Conservation (phyloP, 2,329 filamentous ascomycete species). For the Aureobasidium leucospermi region DNA sequence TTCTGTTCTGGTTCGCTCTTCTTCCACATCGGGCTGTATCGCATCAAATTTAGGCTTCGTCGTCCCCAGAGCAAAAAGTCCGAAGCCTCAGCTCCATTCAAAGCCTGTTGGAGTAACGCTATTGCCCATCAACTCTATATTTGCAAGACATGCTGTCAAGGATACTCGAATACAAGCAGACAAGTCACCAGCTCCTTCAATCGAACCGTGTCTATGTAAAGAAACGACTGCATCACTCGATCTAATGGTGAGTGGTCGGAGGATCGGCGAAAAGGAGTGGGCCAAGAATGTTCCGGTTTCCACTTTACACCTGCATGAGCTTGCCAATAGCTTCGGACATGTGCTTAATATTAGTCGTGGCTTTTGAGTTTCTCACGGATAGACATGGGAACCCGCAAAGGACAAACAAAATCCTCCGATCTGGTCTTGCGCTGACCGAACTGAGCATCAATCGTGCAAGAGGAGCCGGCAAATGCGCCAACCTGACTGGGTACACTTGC, state of each 20-base stretch:
- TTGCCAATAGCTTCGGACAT: slow-evolving; percentile 12
- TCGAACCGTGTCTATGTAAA: neutral
- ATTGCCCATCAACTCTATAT: neutral
- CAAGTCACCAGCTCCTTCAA: neutral
- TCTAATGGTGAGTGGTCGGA: neutral
- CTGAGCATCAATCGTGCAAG: neutral
- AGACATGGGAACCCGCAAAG: neutral
- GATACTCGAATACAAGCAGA: neutral
- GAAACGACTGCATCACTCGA: neutral
- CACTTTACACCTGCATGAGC: neutral
- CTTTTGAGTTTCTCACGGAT: neutral
- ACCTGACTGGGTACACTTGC: neutral
- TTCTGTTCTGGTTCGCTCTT: neutral
- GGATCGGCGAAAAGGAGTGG: neutral
- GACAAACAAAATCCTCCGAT: neutral
- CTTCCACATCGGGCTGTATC: neutral
- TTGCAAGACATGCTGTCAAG: neutral
- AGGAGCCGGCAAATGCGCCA: neutral
- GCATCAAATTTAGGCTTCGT: neutral
- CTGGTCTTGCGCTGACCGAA: neutral
- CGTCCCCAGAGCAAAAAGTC: neutral
- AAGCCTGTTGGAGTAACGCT: neutral
- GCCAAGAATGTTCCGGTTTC: neutral
- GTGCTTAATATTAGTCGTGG: slow-evolving; percentile 8
- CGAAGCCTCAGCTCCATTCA: neutral